Evolutionary conservation across 495 filamentous ascomycete species (phyloP).

Genomic region (Neurospora sp.): DNA sequence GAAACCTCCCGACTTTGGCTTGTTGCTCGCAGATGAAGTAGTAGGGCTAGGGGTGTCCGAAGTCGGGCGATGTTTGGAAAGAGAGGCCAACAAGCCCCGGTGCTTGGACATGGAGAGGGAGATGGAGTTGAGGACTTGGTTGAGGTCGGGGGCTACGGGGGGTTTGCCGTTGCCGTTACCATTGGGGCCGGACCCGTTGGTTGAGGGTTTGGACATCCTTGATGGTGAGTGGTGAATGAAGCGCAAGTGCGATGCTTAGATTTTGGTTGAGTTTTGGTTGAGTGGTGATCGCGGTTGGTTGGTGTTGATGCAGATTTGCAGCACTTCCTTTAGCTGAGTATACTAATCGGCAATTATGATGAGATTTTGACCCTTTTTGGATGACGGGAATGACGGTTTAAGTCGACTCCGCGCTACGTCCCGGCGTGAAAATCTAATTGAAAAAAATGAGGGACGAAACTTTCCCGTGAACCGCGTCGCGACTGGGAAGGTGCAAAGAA

Average conservation of each 20-base stretch:
- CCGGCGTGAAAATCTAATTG: neutral
- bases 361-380: too few species aligned
- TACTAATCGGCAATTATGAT: too few species aligned
- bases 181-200: neutral
- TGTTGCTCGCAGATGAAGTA: neutral
- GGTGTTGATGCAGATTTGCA: neutral
- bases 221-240: neutral
- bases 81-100: constrained; percentile 4
- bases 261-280: neutral
- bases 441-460: neutral
- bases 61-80: constrained; percentile 6
- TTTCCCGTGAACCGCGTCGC: neutral
- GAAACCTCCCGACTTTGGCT: constrained; percentile 3
- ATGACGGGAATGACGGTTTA: too few species aligned
- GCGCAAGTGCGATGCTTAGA: neutral
- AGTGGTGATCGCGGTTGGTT: neutral
- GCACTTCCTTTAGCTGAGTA: neutral
- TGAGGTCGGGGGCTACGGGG: constrained; percentile 21
- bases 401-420: neutral
- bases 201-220: constrained; percentile 5
- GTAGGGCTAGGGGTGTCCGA: constrained; percentile 2
- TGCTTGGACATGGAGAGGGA: constrained; percentile 10
- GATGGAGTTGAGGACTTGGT: constrained; percentile 28
- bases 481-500: neutral
- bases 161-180: constrained; percentile 1